Percentiles rank a stretch among this genome's conserved stretches.
phyloP scores from a whole-genome alignment of 108 stramenopile genomes.

The Ochromonas danica region DNA sequence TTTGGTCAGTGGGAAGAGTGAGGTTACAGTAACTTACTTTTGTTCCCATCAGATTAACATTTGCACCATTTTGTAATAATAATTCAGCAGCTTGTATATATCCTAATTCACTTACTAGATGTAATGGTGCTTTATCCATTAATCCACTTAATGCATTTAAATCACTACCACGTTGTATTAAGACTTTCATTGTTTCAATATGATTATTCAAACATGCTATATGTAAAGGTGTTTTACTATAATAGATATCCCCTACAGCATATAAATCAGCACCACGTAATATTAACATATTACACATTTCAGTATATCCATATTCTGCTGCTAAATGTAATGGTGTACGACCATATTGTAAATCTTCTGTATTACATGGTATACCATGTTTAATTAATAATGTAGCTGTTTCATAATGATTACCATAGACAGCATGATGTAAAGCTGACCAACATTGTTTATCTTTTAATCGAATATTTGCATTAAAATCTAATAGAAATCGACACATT shows the following conservation, averaged over 20 bases:
- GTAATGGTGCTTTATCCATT: not conserved
- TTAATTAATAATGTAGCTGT: constrained; percentile 22
- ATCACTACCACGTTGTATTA: not conserved
- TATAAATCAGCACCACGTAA: not conserved
- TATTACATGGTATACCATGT: not conserved
- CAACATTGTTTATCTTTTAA: not conserved
- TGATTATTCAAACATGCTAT: not conserved
- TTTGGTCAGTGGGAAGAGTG: not conserved
- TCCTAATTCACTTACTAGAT: not conserved
- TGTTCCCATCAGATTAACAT: not conserved
- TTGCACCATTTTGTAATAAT: not conserved
- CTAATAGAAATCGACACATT: constrained; percentile 10
- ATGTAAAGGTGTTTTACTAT: not conserved
- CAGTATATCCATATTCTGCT: constrained; percentile 2
- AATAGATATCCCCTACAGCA: not conserved
- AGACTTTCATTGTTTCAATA: not conserved
- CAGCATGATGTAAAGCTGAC: constrained; percentile 25
- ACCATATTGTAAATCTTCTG: not conserved
- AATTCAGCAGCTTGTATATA: not conserved
- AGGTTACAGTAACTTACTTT: not conserved
- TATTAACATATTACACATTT: not conserved
- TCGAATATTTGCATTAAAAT: not conserved
- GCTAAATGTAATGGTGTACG: not conserved
- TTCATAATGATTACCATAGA: not conserved
- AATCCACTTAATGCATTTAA: not conserved